Evolutionary conservation across 2,329 filamentous ascomycete genomes (phyloP), one percentile per base, ranked within the genome.

Genomic region (Hymenoscyphus linearis): DNA sequence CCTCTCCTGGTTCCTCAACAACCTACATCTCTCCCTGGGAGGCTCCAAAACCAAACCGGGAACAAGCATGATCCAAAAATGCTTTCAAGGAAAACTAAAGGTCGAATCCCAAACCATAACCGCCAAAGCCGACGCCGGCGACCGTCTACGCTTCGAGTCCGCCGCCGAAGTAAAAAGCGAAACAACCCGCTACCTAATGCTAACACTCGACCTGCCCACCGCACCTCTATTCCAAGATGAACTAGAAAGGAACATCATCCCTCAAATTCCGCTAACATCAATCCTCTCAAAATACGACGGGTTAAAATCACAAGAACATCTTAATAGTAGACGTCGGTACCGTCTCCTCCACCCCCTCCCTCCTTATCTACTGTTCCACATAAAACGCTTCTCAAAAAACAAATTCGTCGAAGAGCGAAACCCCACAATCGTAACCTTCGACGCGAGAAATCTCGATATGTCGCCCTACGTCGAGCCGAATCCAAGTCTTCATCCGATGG

Each of bases 381-480:
- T 98, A 78, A 98, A 98, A 79, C 91, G 95, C 68, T 99, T 99
- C 81, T 91, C 88, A 68, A 87, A 89, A 67, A 99, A 99, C 80
- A 96, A 97, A 74, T 99, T 99, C 72, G 90, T 99, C 22, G 85
- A 89, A 2, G 93, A 98, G 77, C 89, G 95, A 57, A 99, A 99
- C 74, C 95, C 93, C 0, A 99, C 95, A 10, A 99, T 99, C 71
- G 95, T 99, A 65, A 98, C 93, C 0, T 99, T 98, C 75, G 91
- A 93, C 66, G 88, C 91, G 4, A 83, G 88, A 72, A 85, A 88
- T 50, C 85, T 99, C 9, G 92, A 99, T 74, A 87, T 97, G 80
- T 83, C 87, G 4, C 92, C 93, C 0, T 98, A 95, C 70, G 91
- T 96, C 13, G 91, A 98, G 76, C 93, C 93, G 0, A 91, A 93